phyloP scores from a whole-genome alignment of 176 grass and related monocot genomes.

The Calamus simplicifolius region DNA sequence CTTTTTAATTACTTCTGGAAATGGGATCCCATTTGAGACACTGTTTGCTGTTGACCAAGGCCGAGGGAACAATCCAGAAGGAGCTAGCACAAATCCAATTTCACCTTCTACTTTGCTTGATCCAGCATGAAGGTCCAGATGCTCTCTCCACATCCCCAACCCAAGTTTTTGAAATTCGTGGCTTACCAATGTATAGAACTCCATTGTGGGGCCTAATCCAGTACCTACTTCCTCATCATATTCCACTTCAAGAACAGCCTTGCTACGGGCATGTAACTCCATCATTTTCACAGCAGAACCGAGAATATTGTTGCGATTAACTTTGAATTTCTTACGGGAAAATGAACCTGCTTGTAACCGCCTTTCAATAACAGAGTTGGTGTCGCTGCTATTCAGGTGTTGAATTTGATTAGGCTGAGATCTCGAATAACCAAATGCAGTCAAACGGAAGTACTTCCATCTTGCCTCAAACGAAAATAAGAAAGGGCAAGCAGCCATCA shows the following conservation, averaged over 20 bases:
- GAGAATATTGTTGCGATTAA: conserved; percentile 65
- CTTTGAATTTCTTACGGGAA: conserved; percentile 70
- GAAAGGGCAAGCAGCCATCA: conserved; percentile 80
- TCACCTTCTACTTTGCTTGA: conserved; percentile 7
- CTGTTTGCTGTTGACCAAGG: conserved; percentile 36
- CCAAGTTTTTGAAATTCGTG: conserved; percentile 72
- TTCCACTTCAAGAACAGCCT: conserved; percentile 59
- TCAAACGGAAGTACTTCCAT: conserved; percentile 83
- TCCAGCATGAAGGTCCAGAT: conserved; percentile 25
- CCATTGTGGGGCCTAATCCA: conserved; percentile 77
- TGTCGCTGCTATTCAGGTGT: conserved; percentile 27
- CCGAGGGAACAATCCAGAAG: conserved; percentile 60
- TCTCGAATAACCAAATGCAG: conserved; percentile 58
- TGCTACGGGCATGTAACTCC: conserved; percentile 48
- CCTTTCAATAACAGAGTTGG: conserved; percentile 22
- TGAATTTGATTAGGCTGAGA: conserved; percentile 30
- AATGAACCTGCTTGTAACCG: conserved; percentile 2
- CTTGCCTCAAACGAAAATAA: conserved; percentile 95
- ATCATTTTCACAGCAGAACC: conserved; percentile 65
- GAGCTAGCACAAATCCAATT: conserved; percentile 32
- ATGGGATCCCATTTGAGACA: conserved; percentile 26
- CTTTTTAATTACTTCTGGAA: conserved; percentile 44
- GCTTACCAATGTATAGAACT: conserved; percentile 75
- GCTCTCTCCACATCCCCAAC: conserved; percentile 71
- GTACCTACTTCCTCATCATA: conserved; percentile 74